Evolutionary conservation across 768 basidiomycete species (phyloP).

Genomic region (Auriscalpium vulgare): DNA sequence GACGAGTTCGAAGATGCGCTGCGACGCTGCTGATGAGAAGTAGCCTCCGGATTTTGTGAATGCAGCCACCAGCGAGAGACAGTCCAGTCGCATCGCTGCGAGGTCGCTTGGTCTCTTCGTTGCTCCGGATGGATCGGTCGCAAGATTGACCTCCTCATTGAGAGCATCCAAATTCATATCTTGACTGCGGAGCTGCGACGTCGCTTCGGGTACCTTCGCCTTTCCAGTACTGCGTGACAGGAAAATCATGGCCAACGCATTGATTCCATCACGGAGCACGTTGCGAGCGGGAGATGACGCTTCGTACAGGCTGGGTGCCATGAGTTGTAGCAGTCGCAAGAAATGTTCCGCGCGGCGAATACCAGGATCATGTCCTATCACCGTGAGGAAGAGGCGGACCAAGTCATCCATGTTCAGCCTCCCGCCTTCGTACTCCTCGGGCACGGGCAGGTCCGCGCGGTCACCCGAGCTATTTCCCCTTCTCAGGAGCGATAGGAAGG

Average conservation of each 20-base stretch:
- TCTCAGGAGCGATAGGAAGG: conserved; percentile 50
- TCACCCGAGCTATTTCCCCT: conserved; percentile 24
- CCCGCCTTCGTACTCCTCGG: conserved; percentile 52
- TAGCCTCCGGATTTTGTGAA: conserved; percentile 45
- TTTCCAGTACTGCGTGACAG: conserved; percentile 39
- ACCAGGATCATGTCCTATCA: conserved; percentile 68
- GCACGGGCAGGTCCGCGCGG: conserved; percentile 29
- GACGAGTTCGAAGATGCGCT: conserved; percentile 46
- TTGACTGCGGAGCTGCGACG: conserved; percentile 21
- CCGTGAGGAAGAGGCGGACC: conserved; percentile 65
- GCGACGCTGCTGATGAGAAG: conserved; percentile 30
- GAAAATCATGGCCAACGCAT: conserved; percentile 51
- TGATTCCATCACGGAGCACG: conserved; percentile 58
- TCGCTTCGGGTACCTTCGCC: conserved; percentile 33
- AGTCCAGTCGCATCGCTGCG: conserved; percentile 55
- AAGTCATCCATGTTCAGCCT: conserved; percentile 56
- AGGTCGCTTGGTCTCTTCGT: conserved; percentile 46
- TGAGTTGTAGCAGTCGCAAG: conserved; percentile 48
- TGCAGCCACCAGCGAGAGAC: conserved; percentile 43
- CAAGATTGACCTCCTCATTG: conserved; percentile 17
- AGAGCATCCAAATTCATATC: conserved; percentile 14
- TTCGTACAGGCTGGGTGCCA: conserved; percentile 51
- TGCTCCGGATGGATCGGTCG: conserved; percentile 32
- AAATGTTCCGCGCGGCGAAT: conserved; percentile 65
- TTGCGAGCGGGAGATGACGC: conserved; percentile 43